Evolutionary conservation across 148 eudicot genomes (phyloP), one percentile per base, ranked within the genome.

Genomic region (Drosera capensis): DNA sequence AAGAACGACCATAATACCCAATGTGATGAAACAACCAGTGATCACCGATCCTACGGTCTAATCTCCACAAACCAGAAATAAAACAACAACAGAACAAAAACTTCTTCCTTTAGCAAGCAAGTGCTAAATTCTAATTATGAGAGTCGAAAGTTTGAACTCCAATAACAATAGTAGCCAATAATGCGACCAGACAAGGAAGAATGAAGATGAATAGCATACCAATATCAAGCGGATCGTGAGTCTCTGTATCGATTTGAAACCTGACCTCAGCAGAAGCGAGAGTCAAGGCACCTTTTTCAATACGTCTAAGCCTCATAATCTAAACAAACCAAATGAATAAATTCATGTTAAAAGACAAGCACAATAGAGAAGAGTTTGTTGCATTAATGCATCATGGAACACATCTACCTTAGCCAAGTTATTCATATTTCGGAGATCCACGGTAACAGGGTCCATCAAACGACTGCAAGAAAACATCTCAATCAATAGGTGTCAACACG

Each of bases 241-340:
- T 90, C 60, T 90, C 95, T 12, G 97, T 84, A 70, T 84, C 97
- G 64, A 90, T 85, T 60, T 90, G 87, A 41, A 90, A 90, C 55
- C 84, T 84, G 43, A 84, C 97, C 86, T 90, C 95, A 44, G 97
- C 97, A 40, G 97, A 90, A 64, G 95, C 95, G 63, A 90, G 95
- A 18, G 97, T 90, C 48, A 90, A 47, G 45, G 97, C 97, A 41
- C 97, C 97, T 63, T 93, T 80, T 3, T 90, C 95, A 58, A 90
- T 90, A 50, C 97, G 95, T 48, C 81, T 75, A 52, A 73, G 82
- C 77, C 97, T 80, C 97, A 90, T 78, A 57, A 72, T 72, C 97
- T 90, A 54, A 63, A 64, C 62, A 47, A 19, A 26, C 45, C 28
- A 55, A n/a, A 14, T 45, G 40, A 8, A 19, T 11, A 17, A 18